Evolutionary conservation across 192 early-diverging fungal species (phyloP), one percentile per base, ranked within the genome.

Genomic region (Phlyctochytrium bullatum): DNA sequence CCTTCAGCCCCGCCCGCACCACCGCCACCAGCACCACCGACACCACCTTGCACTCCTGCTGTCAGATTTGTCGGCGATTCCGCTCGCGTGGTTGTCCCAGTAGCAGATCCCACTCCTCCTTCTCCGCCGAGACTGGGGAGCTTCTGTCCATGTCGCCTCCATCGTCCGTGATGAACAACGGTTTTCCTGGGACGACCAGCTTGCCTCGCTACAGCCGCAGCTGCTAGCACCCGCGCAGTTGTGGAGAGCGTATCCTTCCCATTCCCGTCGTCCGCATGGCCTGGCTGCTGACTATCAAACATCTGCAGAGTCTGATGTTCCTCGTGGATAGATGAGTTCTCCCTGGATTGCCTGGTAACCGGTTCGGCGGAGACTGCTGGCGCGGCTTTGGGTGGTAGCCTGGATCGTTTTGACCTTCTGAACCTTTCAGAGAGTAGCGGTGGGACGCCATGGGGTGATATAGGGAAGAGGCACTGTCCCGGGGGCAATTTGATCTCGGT

Each of bases 11-110:
- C n/a, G n/a, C n/a, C n/a, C 36, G 52, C 36, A 64, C n/a, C 34
- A 59, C 50, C 31, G 61, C 36, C 54, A 47, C 33, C 31, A n/a
- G 51, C n/a, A 29, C 36, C 34, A 29, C 32, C 30, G n/a, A 66
- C 52, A n/a, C 16, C 20, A 35, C 23, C 34, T n/a, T 47, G 20
- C 40, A 6, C 14, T 20, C 12, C 31, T 62, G 36, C 57, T 62
- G 17, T 53, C 59, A 12, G 60, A 69, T 33, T 71, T 62, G 35
- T 71, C 62, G 1, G 69, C 61, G 40, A 47, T 6, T 47, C 40
- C 40, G 40, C 40, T 14, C 40, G 40, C 40, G 40, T 47, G 6
- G 40, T 47, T 6, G 40, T 47, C 40, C 40, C 40, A 14, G 40
- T 47, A 14, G 40, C 40, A 47, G 40, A 47, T 47, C 40, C 40